Percentiles rank a stretch among this genome's conserved stretches.
Evolutionary conservation across 2,329 filamentous ascomycete species (phyloP).

Genomic region (Penicillium sp.): DNA sequence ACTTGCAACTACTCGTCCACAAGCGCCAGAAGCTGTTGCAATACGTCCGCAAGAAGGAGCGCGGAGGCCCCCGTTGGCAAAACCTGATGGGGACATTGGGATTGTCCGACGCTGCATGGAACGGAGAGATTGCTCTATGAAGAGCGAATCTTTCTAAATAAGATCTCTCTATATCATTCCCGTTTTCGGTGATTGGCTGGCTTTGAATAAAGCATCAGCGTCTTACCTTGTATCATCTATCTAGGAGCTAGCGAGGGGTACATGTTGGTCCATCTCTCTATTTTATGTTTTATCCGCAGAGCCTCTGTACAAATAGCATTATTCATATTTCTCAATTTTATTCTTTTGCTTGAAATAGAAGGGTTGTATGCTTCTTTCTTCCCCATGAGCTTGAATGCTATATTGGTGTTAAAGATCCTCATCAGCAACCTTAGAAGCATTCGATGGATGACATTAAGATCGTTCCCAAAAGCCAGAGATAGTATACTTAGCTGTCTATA

Average conservation of each 20-base stretch:
- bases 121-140: constrained; percentile 79
- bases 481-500: no score
- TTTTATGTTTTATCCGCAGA: constrained; percentile 7
- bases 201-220: constrained; percentile 15
- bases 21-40: constrained; percentile 81
- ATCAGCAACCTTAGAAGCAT: no score
- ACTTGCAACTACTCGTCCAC: constrained; percentile 81
- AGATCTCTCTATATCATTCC: constrained; percentile 7
- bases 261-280: constrained; percentile 8
- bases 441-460: no score
- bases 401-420: neutral
- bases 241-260: constrained; percentile 11
- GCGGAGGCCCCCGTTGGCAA: constrained; percentile 86
- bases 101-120: constrained; percentile 83
- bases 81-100: constrained; percentile 81
- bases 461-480: no score
- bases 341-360: neutral
- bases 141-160: constrained; percentile 10
- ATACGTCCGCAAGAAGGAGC: constrained; percentile 86
- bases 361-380: neutral
- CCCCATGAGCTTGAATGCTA: neutral
- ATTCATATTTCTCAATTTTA: constrained; percentile 2
- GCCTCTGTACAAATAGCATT: constrained; percentile 29
- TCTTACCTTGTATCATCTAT: constrained; percentile 13
- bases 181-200: constrained; percentile 1